phyloP scores from a whole-genome alignment of 2,329 filamentous ascomycete genomes.

The Lachnellula occidentalis region DNA sequence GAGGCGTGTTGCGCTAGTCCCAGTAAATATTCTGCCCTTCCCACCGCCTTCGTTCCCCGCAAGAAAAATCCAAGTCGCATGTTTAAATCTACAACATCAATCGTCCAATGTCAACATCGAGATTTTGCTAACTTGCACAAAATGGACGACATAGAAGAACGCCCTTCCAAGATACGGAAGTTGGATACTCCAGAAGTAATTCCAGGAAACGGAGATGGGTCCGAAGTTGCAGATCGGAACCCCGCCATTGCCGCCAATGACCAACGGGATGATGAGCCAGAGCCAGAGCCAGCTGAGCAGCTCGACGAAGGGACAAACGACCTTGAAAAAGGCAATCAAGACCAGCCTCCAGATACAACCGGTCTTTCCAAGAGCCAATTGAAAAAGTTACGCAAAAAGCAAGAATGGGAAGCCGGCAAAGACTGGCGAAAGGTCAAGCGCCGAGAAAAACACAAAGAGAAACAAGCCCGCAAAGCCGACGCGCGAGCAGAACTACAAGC shows the following conservation, averaged over 20 bases:
- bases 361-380: constrained; percentile 76
- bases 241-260: background rate
- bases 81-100: background rate
- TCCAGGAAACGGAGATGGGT: background rate
- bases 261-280: constrained; percentile 2
- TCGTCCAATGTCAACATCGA: background rate
- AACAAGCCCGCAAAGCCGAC: constrained; percentile 44
- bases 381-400: constrained; percentile 68
- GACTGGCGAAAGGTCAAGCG: constrained; percentile 49
- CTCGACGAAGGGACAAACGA: background rate
- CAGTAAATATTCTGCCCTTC: background rate
- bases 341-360: background rate
- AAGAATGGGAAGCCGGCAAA: constrained; percentile 71
- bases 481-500: constrained; percentile 39
- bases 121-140: background rate
- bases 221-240: background rate
- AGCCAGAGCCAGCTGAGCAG: background rate
- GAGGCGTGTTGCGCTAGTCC: constrained; percentile 4
- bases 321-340: constrained; percentile 2
- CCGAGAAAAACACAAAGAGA: constrained; percentile 48
- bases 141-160: constrained; percentile 28
- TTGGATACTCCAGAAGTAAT: constrained; percentile 12
- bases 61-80: constrained; percentile 9
- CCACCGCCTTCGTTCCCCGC: constrained; percentile 3
- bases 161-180: constrained; percentile 28